Conservation (phyloP, 2,329 filamentous ascomycete species). For the Penicillium sp. region DNA sequence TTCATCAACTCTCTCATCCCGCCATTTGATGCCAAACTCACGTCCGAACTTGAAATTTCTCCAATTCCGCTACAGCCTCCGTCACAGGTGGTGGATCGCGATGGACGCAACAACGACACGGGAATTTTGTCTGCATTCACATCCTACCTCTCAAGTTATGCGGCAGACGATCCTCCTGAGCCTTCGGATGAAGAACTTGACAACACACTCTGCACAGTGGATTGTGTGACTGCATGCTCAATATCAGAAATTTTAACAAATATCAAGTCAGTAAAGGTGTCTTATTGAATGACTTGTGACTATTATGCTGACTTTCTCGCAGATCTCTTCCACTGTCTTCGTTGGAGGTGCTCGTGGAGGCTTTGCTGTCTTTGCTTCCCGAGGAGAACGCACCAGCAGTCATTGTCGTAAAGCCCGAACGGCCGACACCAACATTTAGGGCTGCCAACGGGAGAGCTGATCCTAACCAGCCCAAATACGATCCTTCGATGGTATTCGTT, state of each 20-base stretch:
- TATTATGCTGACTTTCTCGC: constrained; percentile 12
- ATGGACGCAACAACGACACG: constrained; percentile 70
- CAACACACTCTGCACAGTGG: constrained; percentile 88
- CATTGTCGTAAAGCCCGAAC: constrained; percentile 86
- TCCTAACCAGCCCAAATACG: constrained; percentile 65
- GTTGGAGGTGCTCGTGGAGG: constrained; percentile 63
- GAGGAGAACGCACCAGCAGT: constrained; percentile 78
- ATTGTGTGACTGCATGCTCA: constrained; percentile 87
- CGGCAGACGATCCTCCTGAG: constrained; percentile 94
- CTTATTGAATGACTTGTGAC: constrained; percentile 6
- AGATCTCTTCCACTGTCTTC: constrained; percentile 62
- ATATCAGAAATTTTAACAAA: constrained; percentile 80
- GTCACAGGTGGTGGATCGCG: constrained; percentile 88
- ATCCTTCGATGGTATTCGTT: constrained; percentile 84
- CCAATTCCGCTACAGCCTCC: constrained; percentile 87
- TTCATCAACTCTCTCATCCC: constrained; percentile 94
- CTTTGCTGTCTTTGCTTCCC: constrained; percentile 78
- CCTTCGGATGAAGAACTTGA: constrained; percentile 96
- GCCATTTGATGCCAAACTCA: constrained; percentile 66
- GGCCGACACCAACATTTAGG: constrained; percentile 59
- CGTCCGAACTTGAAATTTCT: constrained; percentile 66
- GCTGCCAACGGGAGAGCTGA: constrained; percentile 58
- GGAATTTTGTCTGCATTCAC: constrained; percentile 93
- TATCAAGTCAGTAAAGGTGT: constrained; percentile 60
- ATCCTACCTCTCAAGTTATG: constrained; percentile 97